Evolutionary conservation across 2,329 filamentous ascomycete genomes (phyloP).

Genomic region (Monosporascus sp.): DNA sequence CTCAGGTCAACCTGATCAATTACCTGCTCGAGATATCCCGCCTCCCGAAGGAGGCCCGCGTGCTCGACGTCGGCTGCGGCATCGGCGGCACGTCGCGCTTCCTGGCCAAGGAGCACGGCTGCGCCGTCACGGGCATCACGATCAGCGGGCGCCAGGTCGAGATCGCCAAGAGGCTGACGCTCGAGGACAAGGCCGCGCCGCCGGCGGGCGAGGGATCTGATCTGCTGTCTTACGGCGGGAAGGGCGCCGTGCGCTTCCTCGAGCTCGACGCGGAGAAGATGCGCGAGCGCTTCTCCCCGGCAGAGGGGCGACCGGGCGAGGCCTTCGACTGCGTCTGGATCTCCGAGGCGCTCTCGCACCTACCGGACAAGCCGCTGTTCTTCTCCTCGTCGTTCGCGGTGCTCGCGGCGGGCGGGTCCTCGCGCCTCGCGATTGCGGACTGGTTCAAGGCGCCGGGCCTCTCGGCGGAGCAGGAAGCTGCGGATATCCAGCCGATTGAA

Average conservation of each 20-base stretch:
- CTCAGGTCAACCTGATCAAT: slow-evolving; percentile 53
- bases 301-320: slow-evolving; percentile 4
- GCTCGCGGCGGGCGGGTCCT: slow-evolving; percentile 43
- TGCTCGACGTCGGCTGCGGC: slow-evolving; percentile 58
- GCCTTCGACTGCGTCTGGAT: slow-evolving; percentile 57
- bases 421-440: slow-evolving; percentile 50
- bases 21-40: slow-evolving; percentile 47
- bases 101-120: slow-evolving; percentile 47
- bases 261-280: slow-evolving; percentile 60
- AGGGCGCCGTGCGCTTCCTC: slow-evolving; percentile 43
- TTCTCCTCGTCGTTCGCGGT: slow-evolving; percentile 48
- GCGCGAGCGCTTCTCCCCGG: slow-evolving; percentile 43
- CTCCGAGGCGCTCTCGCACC: slow-evolving; percentile 56
- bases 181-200: slow-evolving; percentile 19
- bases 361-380: slow-evolving; percentile 55
- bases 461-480: slow-evolving; percentile 33
- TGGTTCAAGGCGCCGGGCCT: slow-evolving; percentile 55
- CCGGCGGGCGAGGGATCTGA: background rate
- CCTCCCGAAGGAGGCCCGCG: slow-evolving; percentile 30
- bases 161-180: slow-evolving; percentile 49
- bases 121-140: slow-evolving; percentile 54
- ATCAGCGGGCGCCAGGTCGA: slow-evolving; percentile 57
- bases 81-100: slow-evolving; percentile 55
- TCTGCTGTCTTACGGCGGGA: slow-evolving; percentile 13
- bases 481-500: slow-evolving; percentile 56